These are phyloP conservation scores for Hygrophorus pudorinus DNA, from an alignment of 768 basidiomycete species.

Conservation along the genomic window DNA sequence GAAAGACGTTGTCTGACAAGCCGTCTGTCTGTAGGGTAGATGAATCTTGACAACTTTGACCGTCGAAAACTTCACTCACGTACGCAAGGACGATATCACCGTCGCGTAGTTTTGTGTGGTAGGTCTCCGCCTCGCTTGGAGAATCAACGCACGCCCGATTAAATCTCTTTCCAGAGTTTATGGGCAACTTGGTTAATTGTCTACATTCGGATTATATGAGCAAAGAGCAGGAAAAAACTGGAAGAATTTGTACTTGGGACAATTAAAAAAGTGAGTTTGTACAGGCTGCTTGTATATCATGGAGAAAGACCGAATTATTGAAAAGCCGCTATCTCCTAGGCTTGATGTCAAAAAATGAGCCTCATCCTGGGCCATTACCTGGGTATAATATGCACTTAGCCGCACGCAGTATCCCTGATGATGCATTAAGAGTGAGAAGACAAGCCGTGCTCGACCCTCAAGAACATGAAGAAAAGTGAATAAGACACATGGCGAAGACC, in stretches of 20 bases:
- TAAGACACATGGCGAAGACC: constrained; percentile 17
- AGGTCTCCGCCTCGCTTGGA: constrained; percentile 36
- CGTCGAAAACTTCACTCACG: constrained; percentile 18
- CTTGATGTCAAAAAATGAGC: constrained; percentile 22
- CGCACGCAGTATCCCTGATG: constrained; percentile 63
- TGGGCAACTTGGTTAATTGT: constrained; percentile 44
- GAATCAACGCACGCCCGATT: constrained; percentile 44
- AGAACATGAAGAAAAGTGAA: constrained; percentile 7
- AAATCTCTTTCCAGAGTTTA: constrained; percentile 31
- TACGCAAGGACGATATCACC: constrained; percentile 45
- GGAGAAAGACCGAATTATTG: constrained; percentile 58
- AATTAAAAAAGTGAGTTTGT: constrained; percentile 49
- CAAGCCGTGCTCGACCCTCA: constrained; percentile 83
- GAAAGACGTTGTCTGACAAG: constrained; percentile 53
- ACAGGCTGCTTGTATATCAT: constrained; percentile 43
- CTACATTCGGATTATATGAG: constrained; percentile 22
- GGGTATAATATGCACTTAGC: constrained; percentile 48
- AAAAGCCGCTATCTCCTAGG: constrained; percentile 72
- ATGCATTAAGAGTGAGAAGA: constrained; percentile 61
- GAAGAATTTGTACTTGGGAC: constrained; percentile 33
- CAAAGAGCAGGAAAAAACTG: constrained; percentile 5
- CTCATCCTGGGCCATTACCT: neutral
- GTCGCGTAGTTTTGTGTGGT: constrained; percentile 34
- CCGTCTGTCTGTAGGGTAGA: constrained; percentile 36
- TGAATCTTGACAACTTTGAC: constrained; percentile 9